phyloP scores from a whole-genome alignment of 108 stramenopile species.

The Seminavis robusta region DNA sequence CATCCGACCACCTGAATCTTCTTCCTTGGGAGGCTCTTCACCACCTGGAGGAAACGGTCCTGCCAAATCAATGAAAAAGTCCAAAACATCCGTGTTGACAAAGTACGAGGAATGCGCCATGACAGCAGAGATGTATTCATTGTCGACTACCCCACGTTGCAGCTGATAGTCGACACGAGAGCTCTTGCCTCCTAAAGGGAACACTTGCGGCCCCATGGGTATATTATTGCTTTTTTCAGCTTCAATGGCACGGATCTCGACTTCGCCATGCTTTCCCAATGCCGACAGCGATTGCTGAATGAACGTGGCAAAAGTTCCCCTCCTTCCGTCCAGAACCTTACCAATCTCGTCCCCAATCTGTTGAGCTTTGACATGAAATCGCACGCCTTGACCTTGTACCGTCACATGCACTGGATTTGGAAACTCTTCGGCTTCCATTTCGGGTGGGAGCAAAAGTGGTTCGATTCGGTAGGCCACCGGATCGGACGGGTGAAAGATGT shows the following conservation, averaged over 20 bases:
- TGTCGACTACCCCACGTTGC: constrained; percentile 73
- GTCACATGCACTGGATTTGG: constrained; percentile 57
- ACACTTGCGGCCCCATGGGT: constrained; percentile 3
- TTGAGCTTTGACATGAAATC: constrained; percentile 75
- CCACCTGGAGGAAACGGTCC: not conserved
- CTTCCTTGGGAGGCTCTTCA: not conserved
- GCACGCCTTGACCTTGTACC: constrained; percentile 58
- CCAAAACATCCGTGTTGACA: constrained; percentile 56
- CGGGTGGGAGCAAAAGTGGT: constrained; percentile 38
- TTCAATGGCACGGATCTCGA: constrained; percentile 1
- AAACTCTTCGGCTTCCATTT: not conserved
- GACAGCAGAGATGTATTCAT: constrained; percentile 76
- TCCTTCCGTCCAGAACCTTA: constrained; percentile 28
- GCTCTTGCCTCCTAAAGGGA: constrained; percentile 64
- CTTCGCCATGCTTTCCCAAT: not conserved
- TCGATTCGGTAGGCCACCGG: constrained; percentile 83
- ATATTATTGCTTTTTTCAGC: constrained; percentile 24
- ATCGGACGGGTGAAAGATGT: constrained; percentile 81
- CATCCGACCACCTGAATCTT: not conserved
- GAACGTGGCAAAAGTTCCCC: not conserved
- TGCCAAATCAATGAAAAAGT: constrained; percentile 56
- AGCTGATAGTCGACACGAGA: constrained; percentile 61
- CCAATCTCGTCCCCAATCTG: constrained; percentile 57
- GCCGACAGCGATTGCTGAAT: not conserved
- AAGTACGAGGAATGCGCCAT: constrained; percentile 69